These are phyloP conservation scores for Ophiostoma angusticollis DNA, from an alignment of 2,329 filamentous ascomycete genomes.

Conservation along the genomic window DNA sequence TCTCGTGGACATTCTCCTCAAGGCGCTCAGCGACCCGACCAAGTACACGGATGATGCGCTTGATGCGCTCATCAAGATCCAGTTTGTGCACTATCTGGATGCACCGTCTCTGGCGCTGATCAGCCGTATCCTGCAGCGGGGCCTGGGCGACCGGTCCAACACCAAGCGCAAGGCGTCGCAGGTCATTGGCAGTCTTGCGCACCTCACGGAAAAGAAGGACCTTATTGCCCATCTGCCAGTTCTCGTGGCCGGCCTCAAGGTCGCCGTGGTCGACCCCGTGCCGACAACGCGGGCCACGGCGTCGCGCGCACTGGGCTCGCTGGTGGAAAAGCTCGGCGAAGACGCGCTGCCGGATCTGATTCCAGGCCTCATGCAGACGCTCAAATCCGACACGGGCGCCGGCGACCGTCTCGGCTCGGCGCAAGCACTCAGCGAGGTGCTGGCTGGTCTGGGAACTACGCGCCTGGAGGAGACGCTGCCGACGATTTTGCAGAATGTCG, in stretches of 20 bases:
- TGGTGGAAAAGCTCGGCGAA: conserved; percentile 97
- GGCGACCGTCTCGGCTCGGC: conserved; percentile 93
- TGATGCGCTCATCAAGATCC: conserved; percentile 92
- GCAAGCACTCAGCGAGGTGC: conserved; percentile 89
- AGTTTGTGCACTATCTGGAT: conserved; percentile 96
- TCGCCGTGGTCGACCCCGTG: conserved; percentile 87
- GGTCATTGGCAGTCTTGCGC: conserved; percentile 93
- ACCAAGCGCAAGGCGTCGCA: conserved; percentile 95
- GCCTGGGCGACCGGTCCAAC: conserved; percentile 76
- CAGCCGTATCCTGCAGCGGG: conserved; percentile 88
- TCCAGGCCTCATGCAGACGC: conserved; percentile 90
- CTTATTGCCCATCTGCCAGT: conserved; percentile 83
- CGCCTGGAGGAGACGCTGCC: conserved; percentile 91
- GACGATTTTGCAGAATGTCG: conserved; percentile 90
- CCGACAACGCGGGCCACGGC: conserved; percentile 92
- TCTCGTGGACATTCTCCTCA: conserved; percentile 80
- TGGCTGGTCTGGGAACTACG: conserved; percentile 84
- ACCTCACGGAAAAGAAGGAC: conserved; percentile 93
- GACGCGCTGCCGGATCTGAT: conserved; percentile 95
- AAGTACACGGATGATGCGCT: conserved; percentile 94
- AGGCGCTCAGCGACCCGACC: conserved; percentile 92
- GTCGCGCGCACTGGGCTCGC: conserved; percentile 85
- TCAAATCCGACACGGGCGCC: conserved; percentile 93
- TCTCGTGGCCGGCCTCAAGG: conserved; percentile 75
- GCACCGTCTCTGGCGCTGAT: conserved; percentile 89